A percentile compares a stretch with the other conserved stretches of the same genome.
These are phyloP conservation scores for Rutstroemia sydowiana DNA, from an alignment of 2,329 filamentous ascomycete species.

Conservation along the genomic window DNA sequence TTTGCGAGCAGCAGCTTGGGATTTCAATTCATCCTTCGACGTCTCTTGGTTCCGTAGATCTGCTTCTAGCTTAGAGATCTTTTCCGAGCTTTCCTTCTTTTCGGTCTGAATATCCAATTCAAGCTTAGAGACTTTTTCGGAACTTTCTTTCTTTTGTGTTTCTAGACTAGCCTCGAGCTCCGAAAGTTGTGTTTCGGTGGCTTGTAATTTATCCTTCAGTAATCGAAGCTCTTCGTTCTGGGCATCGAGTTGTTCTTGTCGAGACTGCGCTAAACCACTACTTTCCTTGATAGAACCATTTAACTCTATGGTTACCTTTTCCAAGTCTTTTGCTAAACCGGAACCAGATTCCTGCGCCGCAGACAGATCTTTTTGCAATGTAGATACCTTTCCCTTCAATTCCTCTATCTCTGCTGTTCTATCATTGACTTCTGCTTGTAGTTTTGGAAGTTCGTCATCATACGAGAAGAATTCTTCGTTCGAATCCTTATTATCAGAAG, in stretches of 20 bases:
- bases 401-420: slow-evolving; percentile 64
- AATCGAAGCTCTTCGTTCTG: slow-evolving; percentile 23
- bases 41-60: slow-evolving; percentile 17
- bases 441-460: slow-evolving; percentile 74
- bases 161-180: slow-evolving; percentile 18
- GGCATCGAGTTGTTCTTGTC: slow-evolving; percentile 18
- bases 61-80: slow-evolving; percentile 17
- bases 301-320: slow-evolving; percentile 45
- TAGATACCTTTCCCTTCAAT: slow-evolving; percentile 61
- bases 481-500: slow-evolving; percentile 31
- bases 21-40: slow-evolving; percentile 13
- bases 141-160: slow-evolving; percentile 16
- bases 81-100: slow-evolving; percentile 17
- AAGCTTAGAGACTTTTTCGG: slow-evolving; percentile 19
- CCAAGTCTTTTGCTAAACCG: slow-evolving; percentile 47
- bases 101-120: slow-evolving; percentile 18
- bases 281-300: slow-evolving; percentile 62
- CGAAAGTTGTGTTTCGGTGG: slow-evolving; percentile 20
- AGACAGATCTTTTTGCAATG: slow-evolving; percentile 62
- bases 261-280: slow-evolving; percentile 15
- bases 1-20: slow-evolving; percentile 15
- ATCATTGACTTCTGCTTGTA: slow-evolving; percentile 67
- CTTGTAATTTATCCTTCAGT: slow-evolving; percentile 25
- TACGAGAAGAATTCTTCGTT: slow-evolving; percentile 84
- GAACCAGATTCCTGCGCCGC: slow-evolving; percentile 63